These are phyloP conservation scores for Peterozyma toletana DNA, from an alignment of 805 yeast genomes.

Conservation along the genomic window DNA sequence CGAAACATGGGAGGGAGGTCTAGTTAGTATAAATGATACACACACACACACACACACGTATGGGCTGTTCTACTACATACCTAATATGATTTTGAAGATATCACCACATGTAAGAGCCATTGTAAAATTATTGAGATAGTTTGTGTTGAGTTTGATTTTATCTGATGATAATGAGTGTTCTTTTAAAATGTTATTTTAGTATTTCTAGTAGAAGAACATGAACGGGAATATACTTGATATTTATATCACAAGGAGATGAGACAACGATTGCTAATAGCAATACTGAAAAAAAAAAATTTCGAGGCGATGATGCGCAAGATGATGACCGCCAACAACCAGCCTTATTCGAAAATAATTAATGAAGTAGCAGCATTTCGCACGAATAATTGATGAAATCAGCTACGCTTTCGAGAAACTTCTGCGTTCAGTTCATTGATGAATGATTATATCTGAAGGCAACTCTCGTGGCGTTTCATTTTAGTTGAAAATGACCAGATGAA, in stretches of 20 bases:
- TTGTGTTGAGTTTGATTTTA: not conserved
- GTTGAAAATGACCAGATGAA: no score
- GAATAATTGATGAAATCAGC: not conserved
- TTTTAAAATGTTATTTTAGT: not conserved
- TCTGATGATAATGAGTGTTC: not conserved
- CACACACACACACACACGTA: no score
- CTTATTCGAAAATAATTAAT: no score
- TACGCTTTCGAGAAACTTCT: not conserved
- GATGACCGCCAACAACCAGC: no score
- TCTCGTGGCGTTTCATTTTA: no score
- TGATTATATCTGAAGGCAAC: no score
- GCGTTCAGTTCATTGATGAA: no score
- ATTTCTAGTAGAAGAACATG: not conserved
- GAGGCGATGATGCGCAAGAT: no score
- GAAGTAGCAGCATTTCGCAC: no score
- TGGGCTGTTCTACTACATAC: conserved; percentile 6
- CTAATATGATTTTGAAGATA: conserved; percentile 34
- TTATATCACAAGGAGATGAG: not conserved
- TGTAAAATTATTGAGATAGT: not conserved
- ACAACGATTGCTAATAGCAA: no score
- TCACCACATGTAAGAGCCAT: conserved; percentile 45
- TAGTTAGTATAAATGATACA: not conserved
- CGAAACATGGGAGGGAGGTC: no score
- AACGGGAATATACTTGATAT: not conserved
- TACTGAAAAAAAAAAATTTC: no score